These are phyloP conservation scores for Casaregolazyma suthepensis DNA, from an alignment of 1,139 yeast genomes.

Conservation along the genomic window DNA sequence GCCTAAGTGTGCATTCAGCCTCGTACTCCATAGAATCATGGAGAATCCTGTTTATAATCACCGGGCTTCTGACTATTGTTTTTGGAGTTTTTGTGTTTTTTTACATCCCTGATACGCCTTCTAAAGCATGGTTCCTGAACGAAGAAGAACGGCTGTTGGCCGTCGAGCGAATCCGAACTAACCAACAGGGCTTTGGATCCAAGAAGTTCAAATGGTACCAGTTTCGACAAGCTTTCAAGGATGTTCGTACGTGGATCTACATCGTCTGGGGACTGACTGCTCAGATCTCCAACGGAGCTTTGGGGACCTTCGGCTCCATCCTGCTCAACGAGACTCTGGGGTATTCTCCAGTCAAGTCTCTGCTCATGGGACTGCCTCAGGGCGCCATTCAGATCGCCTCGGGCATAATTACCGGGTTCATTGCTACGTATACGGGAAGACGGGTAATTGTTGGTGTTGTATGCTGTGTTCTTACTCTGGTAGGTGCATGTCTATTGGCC, in stretches of 20 bases:
- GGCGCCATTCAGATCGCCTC: slow-evolving; percentile 33
- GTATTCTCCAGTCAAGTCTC: slow-evolving; percentile 34
- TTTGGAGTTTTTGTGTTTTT: slow-evolving; percentile 45
- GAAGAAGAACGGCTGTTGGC: slow-evolving; percentile 46
- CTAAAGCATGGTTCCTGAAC: slow-evolving; percentile 48
- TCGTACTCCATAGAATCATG: slow-evolving; percentile 38
- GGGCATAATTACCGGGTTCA: slow-evolving; percentile 2
- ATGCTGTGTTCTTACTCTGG: slow-evolving; percentile 29
- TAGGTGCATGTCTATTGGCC: slow-evolving; percentile 22
- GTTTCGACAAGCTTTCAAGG: slow-evolving; percentile 38
- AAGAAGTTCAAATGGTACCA: slow-evolving; percentile 49
- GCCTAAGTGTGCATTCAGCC: slow-evolving; percentile 35
- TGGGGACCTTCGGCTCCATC: slow-evolving; percentile 42
- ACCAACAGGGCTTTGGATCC: slow-evolving; percentile 51
- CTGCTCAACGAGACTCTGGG: slow-evolving; percentile 36
- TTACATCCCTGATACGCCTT: slow-evolving; percentile 49
- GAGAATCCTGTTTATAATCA: slow-evolving; percentile 45
- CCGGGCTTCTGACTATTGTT: slow-evolving; percentile 44
- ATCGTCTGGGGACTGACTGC: slow-evolving; percentile 37
- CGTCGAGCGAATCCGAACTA: slow-evolving; percentile 44
- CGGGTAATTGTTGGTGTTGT: slow-evolving; percentile 30
- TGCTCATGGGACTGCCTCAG: slow-evolving; percentile 38
- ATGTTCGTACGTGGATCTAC: slow-evolving; percentile 46
- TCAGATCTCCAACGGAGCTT: slow-evolving; percentile 50
- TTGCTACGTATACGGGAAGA: neutral